Conservation (phyloP, 768 basidiomycete species). For the Phlebiopsis gigantea region DNA sequence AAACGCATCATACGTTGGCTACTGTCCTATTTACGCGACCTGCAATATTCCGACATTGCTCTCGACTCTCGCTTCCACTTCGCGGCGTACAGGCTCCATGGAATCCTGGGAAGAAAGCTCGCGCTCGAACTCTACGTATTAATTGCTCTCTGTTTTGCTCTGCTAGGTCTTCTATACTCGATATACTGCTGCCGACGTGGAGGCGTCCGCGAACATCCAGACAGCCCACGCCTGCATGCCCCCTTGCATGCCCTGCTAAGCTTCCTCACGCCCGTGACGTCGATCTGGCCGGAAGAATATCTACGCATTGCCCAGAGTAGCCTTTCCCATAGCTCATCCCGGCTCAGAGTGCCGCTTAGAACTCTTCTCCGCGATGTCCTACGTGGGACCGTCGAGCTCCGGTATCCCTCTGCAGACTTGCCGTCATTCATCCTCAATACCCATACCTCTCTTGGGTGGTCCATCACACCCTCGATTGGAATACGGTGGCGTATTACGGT, state of each 20-base stretch:
- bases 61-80: not conserved
- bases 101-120: no score
- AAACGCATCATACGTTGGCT: not conserved
- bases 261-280: slow-evolving; percentile 1
- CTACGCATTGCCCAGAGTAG: not conserved
- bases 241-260: slow-evolving; percentile 3
- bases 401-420: not conserved
- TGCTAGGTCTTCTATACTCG: not conserved
- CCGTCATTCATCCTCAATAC: not conserved
- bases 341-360: not conserved
- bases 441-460: slow-evolving; percentile 1
- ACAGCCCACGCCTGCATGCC: not conserved
- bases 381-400: slow-evolving; percentile 3
- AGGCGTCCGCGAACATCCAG: not conserved
- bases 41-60: not conserved
- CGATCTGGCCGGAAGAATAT: slow-evolving; percentile 4
- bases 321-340: not conserved
- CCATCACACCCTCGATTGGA: not conserved
- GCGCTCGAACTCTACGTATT: not conserved
- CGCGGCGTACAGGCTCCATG: not conserved
- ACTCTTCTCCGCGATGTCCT: slow-evolving; percentile 4
- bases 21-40: not conserved
- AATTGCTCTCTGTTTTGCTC: not conserved
- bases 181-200: not conserved
- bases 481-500: not conserved